These are phyloP conservation scores for Rhazya stricta DNA, from an alignment of 257 asterid genomes.

Conservation along the genomic window DNA sequence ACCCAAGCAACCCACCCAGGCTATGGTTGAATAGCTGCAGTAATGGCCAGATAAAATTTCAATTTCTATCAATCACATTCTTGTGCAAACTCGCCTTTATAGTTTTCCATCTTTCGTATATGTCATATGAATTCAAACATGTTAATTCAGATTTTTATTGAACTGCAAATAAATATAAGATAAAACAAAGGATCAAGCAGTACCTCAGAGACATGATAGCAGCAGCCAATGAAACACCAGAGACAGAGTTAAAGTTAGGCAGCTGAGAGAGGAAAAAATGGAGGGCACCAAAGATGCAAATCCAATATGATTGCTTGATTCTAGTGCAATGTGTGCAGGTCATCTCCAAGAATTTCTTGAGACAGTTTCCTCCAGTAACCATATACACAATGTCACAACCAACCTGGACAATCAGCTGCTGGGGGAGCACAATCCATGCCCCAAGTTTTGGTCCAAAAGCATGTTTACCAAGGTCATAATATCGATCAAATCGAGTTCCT, in stretches of 20 bases:
- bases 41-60: neutral
- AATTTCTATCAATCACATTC: neutral
- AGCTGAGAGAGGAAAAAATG: conserved; percentile 85
- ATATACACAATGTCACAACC: conserved; percentile 86
- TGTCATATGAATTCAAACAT: no score
- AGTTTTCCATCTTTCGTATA: no score
- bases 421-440: conserved; percentile 87
- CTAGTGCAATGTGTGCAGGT: conserved; percentile 53
- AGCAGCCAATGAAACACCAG: conserved; percentile 77
- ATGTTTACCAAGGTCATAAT: conserved; percentile 59
- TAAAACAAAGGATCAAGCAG: no score
- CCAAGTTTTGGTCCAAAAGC: conserved; percentile 72
- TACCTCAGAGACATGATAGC: conserved; percentile 89
- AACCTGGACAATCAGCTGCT: conserved; percentile 79
- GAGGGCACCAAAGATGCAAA: conserved; percentile 73
- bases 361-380: conserved; percentile 91
- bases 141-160: no score
- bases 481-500: conserved; percentile 73
- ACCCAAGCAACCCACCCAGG: conserved; percentile 68
- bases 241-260: conserved; percentile 78
- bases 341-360: conserved; percentile 65
- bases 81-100: neutral
- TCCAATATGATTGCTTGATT: conserved; percentile 78
- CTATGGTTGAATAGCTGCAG: conserved; percentile 75
- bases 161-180: no score